Percentiles rank a stretch among this genome's conserved stretches.
Conservation (phyloP, 2,329 filamentous ascomycete genomes). For the Hyphodiscus sp. region DNA sequence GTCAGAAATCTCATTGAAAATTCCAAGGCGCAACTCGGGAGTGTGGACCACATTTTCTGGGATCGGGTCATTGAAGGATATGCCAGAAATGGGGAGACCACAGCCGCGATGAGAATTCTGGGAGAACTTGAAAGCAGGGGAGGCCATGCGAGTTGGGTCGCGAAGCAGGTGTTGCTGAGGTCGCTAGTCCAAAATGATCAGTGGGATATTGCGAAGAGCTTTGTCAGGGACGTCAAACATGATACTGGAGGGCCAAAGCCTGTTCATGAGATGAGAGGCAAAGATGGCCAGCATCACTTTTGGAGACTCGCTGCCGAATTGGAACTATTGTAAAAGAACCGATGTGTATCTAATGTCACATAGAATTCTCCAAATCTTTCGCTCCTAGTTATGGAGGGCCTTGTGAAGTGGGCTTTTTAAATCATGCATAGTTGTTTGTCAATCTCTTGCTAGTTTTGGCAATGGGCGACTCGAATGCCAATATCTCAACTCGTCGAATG, state of each 20-base stretch:
- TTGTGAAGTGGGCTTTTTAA: too few species aligned
- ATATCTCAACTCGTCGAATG: too few species aligned
- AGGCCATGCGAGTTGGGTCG: constrained; percentile 21
- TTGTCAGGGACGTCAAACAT: constrained; percentile 25
- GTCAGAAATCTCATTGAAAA: constrained; percentile 54
- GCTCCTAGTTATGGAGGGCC: too few species aligned
- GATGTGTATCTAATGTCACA: neutral
- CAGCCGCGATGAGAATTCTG: constrained; percentile 44
- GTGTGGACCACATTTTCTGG: constrained; percentile 55
- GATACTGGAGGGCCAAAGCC: constrained; percentile 20
- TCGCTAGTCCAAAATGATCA: constrained; percentile 27
- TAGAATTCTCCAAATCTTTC: too few species aligned
- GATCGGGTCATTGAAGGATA: constrained; percentile 66
- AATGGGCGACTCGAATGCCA: too few species aligned
- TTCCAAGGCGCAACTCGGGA: constrained; percentile 31
- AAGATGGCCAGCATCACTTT: constrained; percentile 25
- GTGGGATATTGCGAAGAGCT: constrained; percentile 24
- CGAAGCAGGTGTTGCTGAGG: constrained; percentile 23
- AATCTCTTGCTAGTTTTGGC: too few species aligned
- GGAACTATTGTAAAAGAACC: constrained; percentile 8
- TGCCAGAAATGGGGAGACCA: constrained; percentile 44
- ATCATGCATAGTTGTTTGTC: too few species aligned
- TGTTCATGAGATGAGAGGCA: constrained; percentile 14
- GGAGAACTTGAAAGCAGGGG: constrained; percentile 33
- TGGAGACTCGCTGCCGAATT: constrained; percentile 25